Evolutionary conservation across 345 rosid species (phyloP).

Genomic region (Hevea brasiliensis): DNA sequence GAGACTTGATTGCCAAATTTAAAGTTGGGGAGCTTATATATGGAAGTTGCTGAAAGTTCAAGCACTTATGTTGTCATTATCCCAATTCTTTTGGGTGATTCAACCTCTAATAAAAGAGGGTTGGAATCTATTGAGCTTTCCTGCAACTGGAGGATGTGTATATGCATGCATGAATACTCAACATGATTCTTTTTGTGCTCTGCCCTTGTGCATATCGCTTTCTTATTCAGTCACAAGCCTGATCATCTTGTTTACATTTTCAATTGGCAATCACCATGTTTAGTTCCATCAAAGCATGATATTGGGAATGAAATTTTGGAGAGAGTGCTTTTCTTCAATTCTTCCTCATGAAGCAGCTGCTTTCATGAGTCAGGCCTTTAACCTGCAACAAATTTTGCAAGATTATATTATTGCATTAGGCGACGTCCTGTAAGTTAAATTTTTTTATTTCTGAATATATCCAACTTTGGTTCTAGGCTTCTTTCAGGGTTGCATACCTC

Average conservation of each 20-base stretch:
- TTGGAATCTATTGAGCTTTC: not conserved
- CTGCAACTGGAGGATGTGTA: not conserved
- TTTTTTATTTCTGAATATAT: not conserved
- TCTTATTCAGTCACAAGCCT: not conserved
- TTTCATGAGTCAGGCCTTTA: not conserved
- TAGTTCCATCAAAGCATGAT: not conserved
- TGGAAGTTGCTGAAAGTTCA: not conserved
- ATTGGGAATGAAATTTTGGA: not conserved
- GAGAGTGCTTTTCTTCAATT: not conserved
- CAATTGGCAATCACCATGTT: not conserved
- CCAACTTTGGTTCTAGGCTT: not conserved
- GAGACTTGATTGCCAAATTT: not conserved
- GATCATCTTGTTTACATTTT: not conserved
- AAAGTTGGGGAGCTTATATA: not conserved
- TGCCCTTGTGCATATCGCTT: not conserved
- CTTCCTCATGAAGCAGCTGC: not conserved
- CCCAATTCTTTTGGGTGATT: not conserved
- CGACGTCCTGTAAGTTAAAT: not conserved
- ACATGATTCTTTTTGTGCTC: not conserved
- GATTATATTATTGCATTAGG: not conserved
- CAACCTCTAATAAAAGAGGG: not conserved
- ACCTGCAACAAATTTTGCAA: not conserved
- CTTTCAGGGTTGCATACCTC: not conserved
- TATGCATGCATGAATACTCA: not conserved
- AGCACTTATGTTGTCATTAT: not conserved